Evolutionary conservation across 129 eudicot genomes (phyloP), one percentile per base, ranked within the genome.

Genomic region (Pittosporum tobira): DNA sequence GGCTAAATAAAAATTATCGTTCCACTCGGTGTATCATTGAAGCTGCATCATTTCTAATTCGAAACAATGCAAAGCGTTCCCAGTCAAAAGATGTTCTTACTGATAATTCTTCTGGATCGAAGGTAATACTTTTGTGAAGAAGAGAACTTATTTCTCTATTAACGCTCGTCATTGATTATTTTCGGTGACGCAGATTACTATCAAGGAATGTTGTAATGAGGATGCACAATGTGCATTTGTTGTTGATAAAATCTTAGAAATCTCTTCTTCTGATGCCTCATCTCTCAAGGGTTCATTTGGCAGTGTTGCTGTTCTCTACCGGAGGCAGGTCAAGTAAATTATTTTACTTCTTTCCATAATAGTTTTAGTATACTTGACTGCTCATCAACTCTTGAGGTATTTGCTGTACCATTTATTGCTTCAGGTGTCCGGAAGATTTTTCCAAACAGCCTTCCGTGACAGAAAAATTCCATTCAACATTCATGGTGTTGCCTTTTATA

Each of bases 11-110:
- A 79, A 91, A 91, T 55, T 91, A 91, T 64, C 79, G 98, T 28
- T 91, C 98, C 47, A 91, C 96, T 23, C 87, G 98, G n/a, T 91
- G 87, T 59, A 91, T 91, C 55, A 82, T 91, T 54, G 98, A 91
- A 26, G 98, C 98, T 63, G 98, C 98, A 34, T 84, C 96, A 36
- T 83, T 67, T 62, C 85, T 91, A 57, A 91, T 91, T 57, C 75
- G 61, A 67, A 84, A 91, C 73, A 91, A 91, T 68, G 42, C 69
- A 29, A 91, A 72, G 59, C 68, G 96, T 45, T 76, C 85, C 83
- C 83, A 67, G 44, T 66, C 73, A 49, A 76, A 81, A 69, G 71
- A 75, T 64, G 96, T 73, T 57, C 76, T 71, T 46, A 91, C 98
- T n/a, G 98, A 86, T 69, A 91, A 86, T 78, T 74, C 94, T 65